Evolutionary conservation across 495 filamentous ascomycete genomes (phyloP).

Genomic region (Hypoxylon cercidicola): DNA sequence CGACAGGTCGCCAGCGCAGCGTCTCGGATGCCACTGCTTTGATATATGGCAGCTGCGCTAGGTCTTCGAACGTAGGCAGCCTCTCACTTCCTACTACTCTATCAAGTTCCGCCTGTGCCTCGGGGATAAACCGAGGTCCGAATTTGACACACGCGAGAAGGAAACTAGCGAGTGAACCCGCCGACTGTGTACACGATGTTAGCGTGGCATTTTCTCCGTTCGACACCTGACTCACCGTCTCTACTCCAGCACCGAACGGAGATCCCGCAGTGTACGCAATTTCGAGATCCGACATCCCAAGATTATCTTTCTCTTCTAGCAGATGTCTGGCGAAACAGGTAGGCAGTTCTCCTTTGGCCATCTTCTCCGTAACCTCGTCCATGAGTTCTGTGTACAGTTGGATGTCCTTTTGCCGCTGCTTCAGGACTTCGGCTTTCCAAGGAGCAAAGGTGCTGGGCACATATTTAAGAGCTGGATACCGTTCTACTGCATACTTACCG

Average conservation of each 20-base stretch:
- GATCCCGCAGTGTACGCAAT: conserved; percentile 66
- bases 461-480: conserved; percentile 65
- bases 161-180: conserved; percentile 61
- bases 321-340: conserved; percentile 63
- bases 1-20: conserved; percentile 62
- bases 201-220: conserved; percentile 51
- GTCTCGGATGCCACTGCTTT: conserved; percentile 62
- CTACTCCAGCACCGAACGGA: conserved; percentile 72
- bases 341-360: conserved; percentile 52
- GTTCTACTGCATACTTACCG: conserved; percentile 67
- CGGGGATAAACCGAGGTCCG: conserved; percentile 55
- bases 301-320: conserved; percentile 56
- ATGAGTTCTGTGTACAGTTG: conserved; percentile 62
- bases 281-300: conserved; percentile 63
- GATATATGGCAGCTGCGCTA: conserved; percentile 55
- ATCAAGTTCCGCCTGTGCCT: conserved; percentile 67
- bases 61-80: conserved; percentile 61
- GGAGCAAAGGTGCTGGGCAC: conserved; percentile 65
- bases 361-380: conserved; percentile 57
- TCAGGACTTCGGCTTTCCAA: conserved; percentile 65
- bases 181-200: conserved; percentile 54
- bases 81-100: conserved; percentile 61
- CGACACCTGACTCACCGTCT: conserved; percentile 61
- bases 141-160: conserved; percentile 66
- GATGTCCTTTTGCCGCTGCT: conserved; percentile 61